Base-by-base conservation (phyloP, 805 yeast genomes). In the Millerozyma miso region DNA sequence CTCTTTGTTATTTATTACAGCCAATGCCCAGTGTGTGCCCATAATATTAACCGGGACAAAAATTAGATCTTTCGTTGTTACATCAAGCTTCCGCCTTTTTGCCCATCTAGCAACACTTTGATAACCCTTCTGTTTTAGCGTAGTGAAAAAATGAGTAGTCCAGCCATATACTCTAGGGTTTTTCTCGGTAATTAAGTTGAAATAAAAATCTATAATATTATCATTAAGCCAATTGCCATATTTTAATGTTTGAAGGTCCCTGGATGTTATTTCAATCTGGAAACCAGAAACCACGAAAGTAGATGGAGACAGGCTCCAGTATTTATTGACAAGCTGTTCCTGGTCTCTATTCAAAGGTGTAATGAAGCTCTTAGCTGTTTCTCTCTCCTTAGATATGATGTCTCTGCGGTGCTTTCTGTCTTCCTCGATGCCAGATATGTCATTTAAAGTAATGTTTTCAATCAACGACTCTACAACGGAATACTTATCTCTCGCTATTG, bases 1-100 rank as follows among this genome's bases (percentile, higher is more conserved):
- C 3, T 70, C 63, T 35, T 62, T 63, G 46, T 88, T 77, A 60
- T 93, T 83, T 17, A 91, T 73, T 33, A 83, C 84, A 0, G 91
- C 89, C 20, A 89, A 65, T 1, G 95, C 93, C 99, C 99, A 93
- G 62, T 93, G 99, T 1, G 90, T 77, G 43, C 81, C 80, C 63
- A 78, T 75, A 18, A 85, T 69, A 54, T 93, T 93, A n/a, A 93
- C 82, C 0, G 99, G 99, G 7, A 86, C 81, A 47, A 91, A 73
- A 8, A 93, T 73, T 46, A 77, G 69, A 36, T 83, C 84, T 50
- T 85, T 67, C 35, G 76, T 73, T 3, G 79, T 72, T 5, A 91
- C 80, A 48, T 82, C 52, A 4, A 61, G 36, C 39, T 61, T 60
- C 42, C 51, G 50, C 13, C 65, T 43, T 39, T 56, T 59, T 0